Percentiles rank a stretch among this genome's conserved stretches.
Conservation (phyloP, 768 basidiomycete genomes). For the Peribolospora kevripleyi region DNA sequence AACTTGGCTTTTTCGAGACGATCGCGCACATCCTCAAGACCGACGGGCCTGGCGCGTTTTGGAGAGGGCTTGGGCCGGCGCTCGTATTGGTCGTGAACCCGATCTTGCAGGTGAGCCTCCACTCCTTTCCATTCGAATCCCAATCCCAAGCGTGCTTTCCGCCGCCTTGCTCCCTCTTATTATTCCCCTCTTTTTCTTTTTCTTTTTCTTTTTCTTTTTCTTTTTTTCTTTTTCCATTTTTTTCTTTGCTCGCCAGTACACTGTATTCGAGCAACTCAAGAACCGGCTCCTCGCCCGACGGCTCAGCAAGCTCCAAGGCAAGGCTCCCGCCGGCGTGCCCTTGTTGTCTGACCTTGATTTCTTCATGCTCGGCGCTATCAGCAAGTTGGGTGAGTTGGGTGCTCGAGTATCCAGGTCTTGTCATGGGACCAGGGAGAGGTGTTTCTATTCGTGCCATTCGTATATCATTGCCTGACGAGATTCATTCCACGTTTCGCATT, state of each 20-base stretch:
- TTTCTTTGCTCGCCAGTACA: constrained; percentile 34
- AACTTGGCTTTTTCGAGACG: constrained; percentile 41
- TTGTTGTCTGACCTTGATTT: constrained; percentile 63
- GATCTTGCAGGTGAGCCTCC: constrained; percentile 33
- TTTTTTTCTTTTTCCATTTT: neutral
- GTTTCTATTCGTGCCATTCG: neutral
- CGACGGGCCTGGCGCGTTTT: constrained; percentile 60
- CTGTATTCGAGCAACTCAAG: constrained; percentile 85
- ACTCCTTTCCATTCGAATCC: neutral
- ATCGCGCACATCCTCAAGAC: constrained; percentile 42
- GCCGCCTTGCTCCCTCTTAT: neutral
- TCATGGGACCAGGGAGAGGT: neutral
- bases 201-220: neutral
- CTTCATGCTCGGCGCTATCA: constrained; percentile 80
- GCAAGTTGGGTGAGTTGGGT: constrained; percentile 36
- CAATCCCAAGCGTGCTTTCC: neutral
- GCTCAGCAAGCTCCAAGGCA: constrained; percentile 23
- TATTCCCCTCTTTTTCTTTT: neutral
- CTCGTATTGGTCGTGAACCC: constrained; percentile 82
- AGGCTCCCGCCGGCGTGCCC: constrained; percentile 24
- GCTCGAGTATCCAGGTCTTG: neutral
- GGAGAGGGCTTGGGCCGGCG: constrained; percentile 84
- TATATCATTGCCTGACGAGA: too few species aligned
- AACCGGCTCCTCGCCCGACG: constrained; percentile 46
- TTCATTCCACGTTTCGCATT: neutral